A percentile compares a stretch with the other conserved stretches of the same genome.
Evolutionary conservation across 2,329 filamentous ascomycete genomes (phyloP).

Genomic region (Aciculosporium take): DNA sequence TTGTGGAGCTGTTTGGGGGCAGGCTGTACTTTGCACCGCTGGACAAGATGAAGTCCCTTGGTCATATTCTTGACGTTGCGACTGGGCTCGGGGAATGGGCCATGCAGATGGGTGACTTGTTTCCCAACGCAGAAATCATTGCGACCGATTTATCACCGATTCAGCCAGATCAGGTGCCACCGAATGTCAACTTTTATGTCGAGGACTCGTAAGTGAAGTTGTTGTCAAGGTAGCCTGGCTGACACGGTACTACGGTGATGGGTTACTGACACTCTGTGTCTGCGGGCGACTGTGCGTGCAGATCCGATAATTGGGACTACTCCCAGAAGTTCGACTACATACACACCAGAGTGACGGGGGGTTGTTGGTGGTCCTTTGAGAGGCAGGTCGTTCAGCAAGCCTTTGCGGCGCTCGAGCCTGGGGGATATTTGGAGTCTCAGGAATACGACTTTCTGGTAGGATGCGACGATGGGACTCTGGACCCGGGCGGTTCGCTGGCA

Average conservation of each 20-base stretch:
- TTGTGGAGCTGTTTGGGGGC: slow-evolving; percentile 25
- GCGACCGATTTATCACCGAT: slow-evolving; percentile 56
- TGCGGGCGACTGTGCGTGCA: slow-evolving; percentile 9
- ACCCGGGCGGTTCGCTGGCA: slow-evolving; percentile 21
- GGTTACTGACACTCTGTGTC: neutral
- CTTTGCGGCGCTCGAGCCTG: slow-evolving; percentile 33
- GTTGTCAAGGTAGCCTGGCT: neutral
- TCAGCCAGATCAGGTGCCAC: slow-evolving; percentile 50
- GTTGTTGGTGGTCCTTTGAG: slow-evolving; percentile 35
- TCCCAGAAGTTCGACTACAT: slow-evolving; percentile 42
- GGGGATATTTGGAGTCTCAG: slow-evolving; percentile 41
- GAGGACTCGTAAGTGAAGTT: slow-evolving; percentile 40
- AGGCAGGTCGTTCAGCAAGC: slow-evolving; percentile 36
- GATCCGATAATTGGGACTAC: slow-evolving; percentile 35
- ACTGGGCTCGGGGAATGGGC: slow-evolving; percentile 44
- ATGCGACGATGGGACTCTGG: slow-evolving; percentile 33
- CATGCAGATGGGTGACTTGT: slow-evolving; percentile 50
- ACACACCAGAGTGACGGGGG: slow-evolving; percentile 34
- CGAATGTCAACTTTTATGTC: slow-evolving; percentile 61
- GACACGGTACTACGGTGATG: neutral
- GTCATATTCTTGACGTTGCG: slow-evolving; percentile 27
- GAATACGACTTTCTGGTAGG: slow-evolving; percentile 25
- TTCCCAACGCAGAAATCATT: slow-evolving; percentile 42
- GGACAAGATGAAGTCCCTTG: slow-evolving; percentile 20
- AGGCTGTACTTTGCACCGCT: slow-evolving; percentile 29